A percentile compares a stretch with the other conserved stretches of the same genome.
phyloP scores from a whole-genome alignment of 108 stramenopile genomes.

The Skeletonema tropicum region DNA sequence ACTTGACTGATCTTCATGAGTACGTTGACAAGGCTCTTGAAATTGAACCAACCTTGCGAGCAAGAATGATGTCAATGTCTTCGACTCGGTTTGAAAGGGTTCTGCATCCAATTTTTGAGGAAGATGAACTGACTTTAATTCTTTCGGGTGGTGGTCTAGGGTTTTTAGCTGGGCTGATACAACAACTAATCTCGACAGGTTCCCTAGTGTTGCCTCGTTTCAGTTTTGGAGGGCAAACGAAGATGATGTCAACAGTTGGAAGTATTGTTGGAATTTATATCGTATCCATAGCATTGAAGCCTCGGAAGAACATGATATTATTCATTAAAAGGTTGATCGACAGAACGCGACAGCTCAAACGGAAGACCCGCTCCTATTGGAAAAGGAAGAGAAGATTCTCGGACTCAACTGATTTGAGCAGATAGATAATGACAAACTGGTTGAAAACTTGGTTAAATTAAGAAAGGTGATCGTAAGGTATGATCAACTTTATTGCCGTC shows the following conservation, averaged over 20 bases:
- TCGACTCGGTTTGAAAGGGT: constrained; percentile 71
- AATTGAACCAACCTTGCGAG: constrained; percentile 61
- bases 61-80: constrained; percentile 63
- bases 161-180: constrained; percentile 65
- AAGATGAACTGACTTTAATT: constrained; percentile 82
- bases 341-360: constrained; percentile 40
- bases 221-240: constrained; percentile 31
- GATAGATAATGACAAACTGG: background rate
- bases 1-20: constrained; percentile 49
- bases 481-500: constrained; percentile 48
- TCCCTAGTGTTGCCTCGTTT: constrained; percentile 29
- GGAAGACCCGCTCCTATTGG: constrained; percentile 27
- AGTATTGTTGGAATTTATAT: constrained; percentile 36
- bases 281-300: constrained; percentile 39
- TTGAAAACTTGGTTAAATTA: background rate
- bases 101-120: constrained; percentile 83
- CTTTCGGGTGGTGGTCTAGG: constrained; percentile 77
- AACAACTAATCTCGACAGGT: constrained; percentile 55
- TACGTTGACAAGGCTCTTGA: constrained; percentile 69
- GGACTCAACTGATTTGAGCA: background rate
- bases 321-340: constrained; percentile 41
- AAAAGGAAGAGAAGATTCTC: constrained; percentile 11
- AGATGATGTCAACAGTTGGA: constrained; percentile 32
- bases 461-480: background rate
- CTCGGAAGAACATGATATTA: constrained; percentile 29